Evolutionary conservation across 73 alveolate genomes (phyloP).

Genomic region (Uronychia binucleata): DNA sequence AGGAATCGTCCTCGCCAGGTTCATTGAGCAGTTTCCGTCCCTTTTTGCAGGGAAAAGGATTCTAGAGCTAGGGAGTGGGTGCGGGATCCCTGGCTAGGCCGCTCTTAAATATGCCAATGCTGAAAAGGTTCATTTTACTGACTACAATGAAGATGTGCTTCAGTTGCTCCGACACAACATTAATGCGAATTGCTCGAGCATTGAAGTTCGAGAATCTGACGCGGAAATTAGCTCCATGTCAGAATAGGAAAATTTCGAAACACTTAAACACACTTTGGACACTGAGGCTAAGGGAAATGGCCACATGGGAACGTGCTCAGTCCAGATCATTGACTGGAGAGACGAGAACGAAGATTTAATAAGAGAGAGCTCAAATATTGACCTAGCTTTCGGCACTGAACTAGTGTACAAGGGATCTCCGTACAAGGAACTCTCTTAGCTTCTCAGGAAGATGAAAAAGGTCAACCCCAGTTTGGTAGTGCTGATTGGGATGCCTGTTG

Average conservation of each 20-base stretch:
- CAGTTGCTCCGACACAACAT: constrained; percentile 49
- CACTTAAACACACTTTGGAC: background rate
- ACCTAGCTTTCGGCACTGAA: constrained; percentile 22
- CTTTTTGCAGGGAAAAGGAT: constrained; percentile 56
- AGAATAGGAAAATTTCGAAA: background rate
- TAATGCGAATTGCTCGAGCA: constrained; percentile 5
- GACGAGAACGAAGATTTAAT: background rate
- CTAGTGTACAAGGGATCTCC: constrained; percentile 47
- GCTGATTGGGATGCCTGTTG: constrained; percentile 12
- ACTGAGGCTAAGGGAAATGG: background rate
- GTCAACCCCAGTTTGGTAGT: background rate
- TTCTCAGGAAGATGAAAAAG: background rate
- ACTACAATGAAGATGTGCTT: constrained; percentile 64
- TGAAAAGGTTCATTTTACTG: constrained; percentile 54
- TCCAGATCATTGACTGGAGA: constrained; percentile 28
- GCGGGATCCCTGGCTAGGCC: constrained; percentile 77
- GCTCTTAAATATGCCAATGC: constrained; percentile 63
- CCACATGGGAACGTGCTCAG: background rate
- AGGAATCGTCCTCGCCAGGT: constrained; percentile 73
- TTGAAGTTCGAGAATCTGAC: background rate
- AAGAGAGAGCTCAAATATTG: background rate
- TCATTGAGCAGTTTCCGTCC: constrained; percentile 39
- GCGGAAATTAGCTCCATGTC: background rate
- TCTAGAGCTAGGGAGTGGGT: constrained; percentile 82
- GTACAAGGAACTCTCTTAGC: constrained; percentile 6